Percentiles rank a stretch among this genome's conserved stretches.
Conservation (phyloP, 805 yeast genomes). For the Teunomyces pallodes region DNA sequence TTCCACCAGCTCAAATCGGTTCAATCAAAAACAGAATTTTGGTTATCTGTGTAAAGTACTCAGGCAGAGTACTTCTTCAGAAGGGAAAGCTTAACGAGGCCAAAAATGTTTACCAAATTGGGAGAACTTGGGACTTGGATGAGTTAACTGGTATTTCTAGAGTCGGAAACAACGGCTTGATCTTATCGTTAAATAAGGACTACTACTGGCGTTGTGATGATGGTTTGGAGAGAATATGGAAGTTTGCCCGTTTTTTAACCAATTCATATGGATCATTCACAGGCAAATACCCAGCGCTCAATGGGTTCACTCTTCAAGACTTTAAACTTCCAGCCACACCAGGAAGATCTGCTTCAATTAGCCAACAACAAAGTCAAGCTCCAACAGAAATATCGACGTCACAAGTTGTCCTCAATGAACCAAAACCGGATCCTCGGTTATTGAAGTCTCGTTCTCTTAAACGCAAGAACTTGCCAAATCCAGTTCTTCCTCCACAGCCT, state of each 20-base stretch:
- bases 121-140: slow-evolving; percentile 86
- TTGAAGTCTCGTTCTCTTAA: slow-evolving; percentile 22
- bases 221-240: slow-evolving; percentile 34
- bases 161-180: slow-evolving; percentile 54
- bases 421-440: slow-evolving; percentile 19
- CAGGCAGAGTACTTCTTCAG: slow-evolving; percentile 71
- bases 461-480: slow-evolving; percentile 20
- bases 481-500: slow-evolving; percentile 19
- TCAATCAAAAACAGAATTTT: slow-evolving; percentile 57
- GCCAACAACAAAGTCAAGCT: neutral
- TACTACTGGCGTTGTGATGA: slow-evolving; percentile 70
- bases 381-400: neutral
- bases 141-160: slow-evolving; percentile 60
- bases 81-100: slow-evolving; percentile 75
- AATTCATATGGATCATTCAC: slow-evolving; percentile 31
- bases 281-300: slow-evolving; percentile 37
- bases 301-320: slow-evolving; percentile 33
- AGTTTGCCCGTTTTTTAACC: slow-evolving; percentile 33
- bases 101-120: slow-evolving; percentile 78
- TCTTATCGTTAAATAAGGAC: slow-evolving; percentile 63
- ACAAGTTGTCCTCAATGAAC: slow-evolving; percentile 16
- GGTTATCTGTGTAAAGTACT: slow-evolving; percentile 57
- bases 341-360: slow-evolving; percentile 3
- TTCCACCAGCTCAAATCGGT: slow-evolving; percentile 40
- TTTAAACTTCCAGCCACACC: slow-evolving; percentile 31